Percentiles rank a stretch among this genome's conserved stretches.
Conservation (phyloP, 129 eudicot genomes). For the Calendula officinalis region DNA sequence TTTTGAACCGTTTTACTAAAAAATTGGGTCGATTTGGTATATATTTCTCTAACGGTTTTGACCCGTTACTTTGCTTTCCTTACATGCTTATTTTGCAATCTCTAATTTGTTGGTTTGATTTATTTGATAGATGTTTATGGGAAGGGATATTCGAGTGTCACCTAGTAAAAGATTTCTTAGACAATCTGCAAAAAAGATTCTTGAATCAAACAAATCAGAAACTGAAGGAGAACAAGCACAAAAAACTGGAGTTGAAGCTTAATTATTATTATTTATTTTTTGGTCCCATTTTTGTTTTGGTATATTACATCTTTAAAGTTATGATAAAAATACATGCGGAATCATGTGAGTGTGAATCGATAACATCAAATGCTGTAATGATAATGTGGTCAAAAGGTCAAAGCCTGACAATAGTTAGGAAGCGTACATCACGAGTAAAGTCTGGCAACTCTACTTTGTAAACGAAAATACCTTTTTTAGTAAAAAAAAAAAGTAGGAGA, state of each 20-base stretch:
- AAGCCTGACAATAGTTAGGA: too few species aligned
- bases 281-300: constrained; percentile 9
- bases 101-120: neutral
- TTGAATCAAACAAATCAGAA: constrained; percentile 29
- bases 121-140: constrained; percentile 67
- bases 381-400: too few species aligned
- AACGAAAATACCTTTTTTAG: too few species aligned
- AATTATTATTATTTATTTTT: constrained; percentile 9
- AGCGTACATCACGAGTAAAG: too few species aligned
- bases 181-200: constrained; percentile 48
- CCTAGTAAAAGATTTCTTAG: constrained; percentile 69
- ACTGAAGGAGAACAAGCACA: constrained; percentile 33
- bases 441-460: too few species aligned
- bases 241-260: constrained; percentile 24
- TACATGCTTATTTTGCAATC: too few species aligned
- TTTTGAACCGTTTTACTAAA: neutral
- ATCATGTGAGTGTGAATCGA: constrained; percentile 4
- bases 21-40: neutral
- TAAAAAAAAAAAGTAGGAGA: too few species aligned
- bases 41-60: neutral
- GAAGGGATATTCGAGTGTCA: constrained; percentile 69
- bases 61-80: neutral
- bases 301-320: constrained; percentile 16
- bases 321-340: constrained; percentile 16
- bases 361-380: constrained; percentile 12